Percentiles rank a stretch among this genome's conserved stretches.
phyloP scores from a whole-genome alignment of 768 basidiomycete species.

The Lanmaoa rubissima region DNA sequence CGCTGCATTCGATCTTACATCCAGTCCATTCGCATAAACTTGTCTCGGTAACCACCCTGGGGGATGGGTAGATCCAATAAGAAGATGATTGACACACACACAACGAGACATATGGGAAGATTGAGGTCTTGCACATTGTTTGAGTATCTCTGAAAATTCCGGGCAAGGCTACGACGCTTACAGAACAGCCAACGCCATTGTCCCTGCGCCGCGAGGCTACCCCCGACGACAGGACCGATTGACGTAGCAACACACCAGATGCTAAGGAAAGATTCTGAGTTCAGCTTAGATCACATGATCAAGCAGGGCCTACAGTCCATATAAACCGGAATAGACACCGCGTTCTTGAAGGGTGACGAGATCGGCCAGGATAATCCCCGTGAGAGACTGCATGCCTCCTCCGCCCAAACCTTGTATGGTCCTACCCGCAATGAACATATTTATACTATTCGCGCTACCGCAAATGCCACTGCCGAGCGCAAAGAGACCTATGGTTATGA shows the following conservation, averaged over 20 bases:
- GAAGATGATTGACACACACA: slow-evolving; percentile 26
- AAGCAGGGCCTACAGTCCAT: slow-evolving; percentile 31
- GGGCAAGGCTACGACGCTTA: slow-evolving; percentile 8
- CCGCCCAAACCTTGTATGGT: slow-evolving; percentile 41
- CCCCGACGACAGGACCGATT: slow-evolving; percentile 38
- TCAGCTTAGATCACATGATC: not conserved
- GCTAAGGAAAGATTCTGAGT: not conserved
- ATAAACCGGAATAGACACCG: slow-evolving; percentile 38
- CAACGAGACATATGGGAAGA: slow-evolving; percentile 36
- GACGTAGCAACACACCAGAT: slow-evolving; percentile 38
- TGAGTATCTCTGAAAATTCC: not conserved
- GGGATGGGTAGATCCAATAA: slow-evolving; percentile 38
- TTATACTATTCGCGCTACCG: slow-evolving; percentile 42
- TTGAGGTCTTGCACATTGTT: slow-evolving; percentile 35
- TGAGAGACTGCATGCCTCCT: slow-evolving; percentile 38
- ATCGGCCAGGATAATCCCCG: slow-evolving; percentile 44
- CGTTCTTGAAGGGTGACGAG: slow-evolving; percentile 46
- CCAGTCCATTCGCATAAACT: slow-evolving; percentile 43
- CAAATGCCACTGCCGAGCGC: slow-evolving; percentile 41
- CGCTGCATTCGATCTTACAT: slow-evolving; percentile 29
- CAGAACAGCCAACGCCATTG: slow-evolving; percentile 45
- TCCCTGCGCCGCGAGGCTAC: slow-evolving; percentile 30
- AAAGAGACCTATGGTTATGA: slow-evolving; percentile 35
- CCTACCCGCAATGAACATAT: slow-evolving; percentile 42
- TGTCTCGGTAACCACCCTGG: slow-evolving; percentile 31